Base-by-base conservation (phyloP, 2,329 filamentous ascomycete genomes). In the Exutisphaerella laricina region DNA sequence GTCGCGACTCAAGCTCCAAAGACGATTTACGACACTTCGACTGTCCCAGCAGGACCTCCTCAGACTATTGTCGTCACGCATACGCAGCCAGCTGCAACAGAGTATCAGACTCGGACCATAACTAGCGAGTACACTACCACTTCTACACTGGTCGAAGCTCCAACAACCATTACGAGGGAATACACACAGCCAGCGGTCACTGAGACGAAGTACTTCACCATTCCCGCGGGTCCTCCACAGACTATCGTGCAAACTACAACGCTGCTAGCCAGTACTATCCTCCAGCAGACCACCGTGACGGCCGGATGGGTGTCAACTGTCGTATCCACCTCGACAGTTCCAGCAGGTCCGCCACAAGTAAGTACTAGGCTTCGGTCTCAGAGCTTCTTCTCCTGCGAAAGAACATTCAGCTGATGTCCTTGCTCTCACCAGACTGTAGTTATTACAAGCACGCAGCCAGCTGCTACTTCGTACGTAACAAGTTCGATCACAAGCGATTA, bases 111-210 rank as follows among this genome's bases (percentile, higher is more conserved):
- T 7, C 22, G 25, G 23, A 36, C 33, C 10, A 31, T 43, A 18
- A 37, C 16, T 3, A 25, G 20, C 12, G 41, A 36, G 8, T 37
- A 16, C 22, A 43, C 41, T 10, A 37, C 32, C 4, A 43, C 41
- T 4, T 30, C 21, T 10, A 43, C 41, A 4, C n/a, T 12, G n/a
- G 16, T 23, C 12, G 22, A 43, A 14, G 41, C 41, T 10, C 41
- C 41, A 12, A 20, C 14, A n/a, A 43, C 41, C 5, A 23, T 30
- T 5, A 23, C 18, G 3, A 12, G 21, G 21, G 35, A 43, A 14
- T 30, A 10, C 22, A 40, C 37, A 12, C 22, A 9, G n/a, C 36
- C 36, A 26, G 36, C 22, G n/a, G 29, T 14, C 34, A 37, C 18
- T 12, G 16, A 30, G 28, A 30, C 28, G 12, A 14, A 30, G 28